Base-by-base conservation (phyloP, 2,329 filamentous ascomycete species). In the Daldinia eschscholtzii region DNA sequence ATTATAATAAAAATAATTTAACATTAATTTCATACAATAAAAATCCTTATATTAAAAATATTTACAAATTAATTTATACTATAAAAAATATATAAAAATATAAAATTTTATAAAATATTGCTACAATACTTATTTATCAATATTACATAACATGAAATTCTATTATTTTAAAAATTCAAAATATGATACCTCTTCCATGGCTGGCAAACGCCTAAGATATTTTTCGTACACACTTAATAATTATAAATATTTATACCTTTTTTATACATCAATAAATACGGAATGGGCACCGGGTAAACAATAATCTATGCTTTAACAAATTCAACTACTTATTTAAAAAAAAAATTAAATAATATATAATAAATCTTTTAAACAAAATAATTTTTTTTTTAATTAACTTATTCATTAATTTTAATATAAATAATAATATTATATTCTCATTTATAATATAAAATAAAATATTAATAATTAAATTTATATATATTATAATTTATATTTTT, bases 281-380 rank as follows among this genome's bases (percentile, higher is more conserved):
- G 7, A 44, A 44, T 44, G 23, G 9, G 9, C 23, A 44, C 9
- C 23, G 30, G 6, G 6, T 2, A 18, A 28, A 52, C 15, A 52
- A 52, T 30, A 30, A 52, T 52, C 4, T n/a, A 28, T 6, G 7
- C 4, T 4, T 52, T 52, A 28, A 52, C 30, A 52, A 30, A 52
- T 52, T 28, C 30, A 44, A 44, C 23, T 44, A 44, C 15, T 52
- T 52, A 28, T 30, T n/a, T n/a, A n/a, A 52, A 52, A 28, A 52
- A 30, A 52, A 28, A 33, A 15, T 30, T 30, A 52, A 52, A 52
- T 52, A 33, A 28, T 52, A 44, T 30, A 52, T 52, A 52, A 52
- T 30, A 52, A 52, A 28, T 52, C n/a, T 52, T 52, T 52, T 33
- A 52, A 28, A 28, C n/a, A 52, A 30, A 52, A 52, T 52, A 52